Conservation (phyloP, 139 green algal genomes). For the Coccomyxa sp. region DNA sequence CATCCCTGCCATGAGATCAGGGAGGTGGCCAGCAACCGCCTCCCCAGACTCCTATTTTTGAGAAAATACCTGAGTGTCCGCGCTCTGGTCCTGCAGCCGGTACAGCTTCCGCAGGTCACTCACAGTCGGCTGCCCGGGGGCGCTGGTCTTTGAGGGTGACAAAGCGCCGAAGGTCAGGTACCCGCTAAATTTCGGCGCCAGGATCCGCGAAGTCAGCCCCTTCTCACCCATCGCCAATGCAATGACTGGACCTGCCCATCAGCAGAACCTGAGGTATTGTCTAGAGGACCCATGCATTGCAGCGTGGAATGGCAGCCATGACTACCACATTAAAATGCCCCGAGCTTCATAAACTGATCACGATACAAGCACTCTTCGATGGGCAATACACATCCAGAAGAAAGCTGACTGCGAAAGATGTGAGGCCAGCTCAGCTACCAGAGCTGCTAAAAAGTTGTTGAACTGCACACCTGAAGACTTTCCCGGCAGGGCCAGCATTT, state of each 20-base stretch:
- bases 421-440: too few species aligned
- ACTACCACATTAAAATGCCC: background rate
- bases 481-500: constrained; percentile 70
- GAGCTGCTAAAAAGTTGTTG: too few species aligned
- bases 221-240: constrained; percentile 89
- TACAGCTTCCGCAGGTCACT: constrained; percentile 55
- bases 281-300: background rate
- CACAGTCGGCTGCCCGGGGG: constrained; percentile 46
- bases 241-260: constrained; percentile 71
- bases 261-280: background rate
- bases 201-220: constrained; percentile 76
- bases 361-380: too few species aligned
- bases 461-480: background rate
- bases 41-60: too few species aligned
- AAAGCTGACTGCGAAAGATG: too few species aligned
- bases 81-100: constrained; percentile 46
- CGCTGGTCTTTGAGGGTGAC: constrained; percentile 40
- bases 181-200: constrained; percentile 92
- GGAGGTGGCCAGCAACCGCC: too few species aligned
- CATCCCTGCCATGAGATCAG: too few species aligned
- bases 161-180: constrained; percentile 93
- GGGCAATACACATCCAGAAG: too few species aligned
- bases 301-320: background rate
- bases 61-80: constrained; percentile 42
- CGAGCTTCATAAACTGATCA: too few species aligned